Conservation (phyloP, 345 rosid species). For the Tarenaya hassleriana region DNA sequence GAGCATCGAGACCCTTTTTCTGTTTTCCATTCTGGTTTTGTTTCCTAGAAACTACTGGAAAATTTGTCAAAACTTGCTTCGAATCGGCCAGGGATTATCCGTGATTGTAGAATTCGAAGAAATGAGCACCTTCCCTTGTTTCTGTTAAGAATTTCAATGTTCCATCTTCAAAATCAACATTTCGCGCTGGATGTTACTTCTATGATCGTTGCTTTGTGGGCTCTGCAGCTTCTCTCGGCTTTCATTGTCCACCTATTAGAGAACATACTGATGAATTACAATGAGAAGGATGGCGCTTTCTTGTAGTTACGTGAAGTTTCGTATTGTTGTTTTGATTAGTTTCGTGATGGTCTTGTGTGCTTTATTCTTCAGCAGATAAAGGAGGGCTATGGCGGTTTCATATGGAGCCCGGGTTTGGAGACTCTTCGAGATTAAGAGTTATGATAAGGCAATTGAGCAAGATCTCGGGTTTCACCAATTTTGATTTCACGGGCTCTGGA, state of each 20-base stretch:
- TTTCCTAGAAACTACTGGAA: not conserved
- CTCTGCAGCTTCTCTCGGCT: conserved; percentile 13
- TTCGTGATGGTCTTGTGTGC: not conserved
- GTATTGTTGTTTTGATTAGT: not conserved
- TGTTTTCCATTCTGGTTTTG: not conserved
- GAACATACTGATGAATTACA: no score
- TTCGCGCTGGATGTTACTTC: not conserved
- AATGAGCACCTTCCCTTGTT: not conserved
- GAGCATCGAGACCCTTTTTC: conserved; percentile 12
- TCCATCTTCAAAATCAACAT: not conserved
- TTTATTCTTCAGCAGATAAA: conserved; percentile 34
- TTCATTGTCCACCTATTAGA: no score
- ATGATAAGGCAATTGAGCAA: conserved; percentile 38
- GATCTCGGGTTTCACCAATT: conserved; percentile 24
- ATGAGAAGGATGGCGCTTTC: no score
- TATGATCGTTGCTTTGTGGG: not conserved
- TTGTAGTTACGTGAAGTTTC: conserved; percentile 3
- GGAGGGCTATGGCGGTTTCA: conserved; percentile 31
- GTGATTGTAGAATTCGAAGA: not conserved
- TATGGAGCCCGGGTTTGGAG: conserved; percentile 30
- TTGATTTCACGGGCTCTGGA: conserved; percentile 52
- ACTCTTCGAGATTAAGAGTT: conserved; percentile 19
- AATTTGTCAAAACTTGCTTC: conserved; percentile 2
- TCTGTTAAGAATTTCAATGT: not conserved
- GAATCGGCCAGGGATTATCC: not conserved